A percentile compares a stretch with the other conserved stretches of the same genome.
Evolutionary conservation across 2,329 filamentous ascomycete species (phyloP).

Genomic region (Cercospora sp.): DNA sequence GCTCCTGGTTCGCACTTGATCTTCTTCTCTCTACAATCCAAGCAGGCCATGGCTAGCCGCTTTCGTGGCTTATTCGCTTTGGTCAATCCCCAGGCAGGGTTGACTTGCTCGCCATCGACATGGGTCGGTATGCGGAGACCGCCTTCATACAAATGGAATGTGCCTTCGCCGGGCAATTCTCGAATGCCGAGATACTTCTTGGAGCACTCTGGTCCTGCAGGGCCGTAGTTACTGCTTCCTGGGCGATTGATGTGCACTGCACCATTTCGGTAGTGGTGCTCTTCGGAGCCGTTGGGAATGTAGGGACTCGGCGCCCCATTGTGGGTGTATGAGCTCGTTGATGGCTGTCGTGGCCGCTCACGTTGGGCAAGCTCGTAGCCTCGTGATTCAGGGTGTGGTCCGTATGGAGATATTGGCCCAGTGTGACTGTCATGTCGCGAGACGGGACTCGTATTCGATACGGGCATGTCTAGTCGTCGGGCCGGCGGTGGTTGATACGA

Average conservation of each 20-base stretch:
- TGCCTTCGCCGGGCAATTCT: slow-evolving; percentile 35
- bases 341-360: slow-evolving; percentile 28
- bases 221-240: slow-evolving; percentile 21
- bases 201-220: slow-evolving; percentile 29
- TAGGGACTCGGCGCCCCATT: slow-evolving; percentile 34
- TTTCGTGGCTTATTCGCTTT: slow-evolving; percentile 94
- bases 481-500: slow-evolving; percentile 23
- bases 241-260: slow-evolving; percentile 23
- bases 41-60: slow-evolving; percentile 84
- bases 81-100: slow-evolving; percentile 89
- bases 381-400: slow-evolving; percentile 25
- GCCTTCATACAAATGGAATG: slow-evolving; percentile 37
- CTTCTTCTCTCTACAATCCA: slow-evolving; percentile 94
- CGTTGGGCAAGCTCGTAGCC: slow-evolving; percentile 27
- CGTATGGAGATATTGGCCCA: slow-evolving; percentile 29
- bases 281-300: slow-evolving; percentile 24
- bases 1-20: slow-evolving; percentile 93
- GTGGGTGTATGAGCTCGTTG: slow-evolving; percentile 27
- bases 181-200: slow-evolving; percentile 38
- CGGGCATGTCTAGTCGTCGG: slow-evolving; percentile 34
- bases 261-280: slow-evolving; percentile 27
- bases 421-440: slow-evolving; percentile 27
- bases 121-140: slow-evolving; percentile 37
- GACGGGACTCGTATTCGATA: slow-evolving; percentile 33
- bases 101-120: slow-evolving; percentile 83